Evolutionary conservation across 305 asterid species (phyloP).

Genomic region (Rubia peregrina): DNA sequence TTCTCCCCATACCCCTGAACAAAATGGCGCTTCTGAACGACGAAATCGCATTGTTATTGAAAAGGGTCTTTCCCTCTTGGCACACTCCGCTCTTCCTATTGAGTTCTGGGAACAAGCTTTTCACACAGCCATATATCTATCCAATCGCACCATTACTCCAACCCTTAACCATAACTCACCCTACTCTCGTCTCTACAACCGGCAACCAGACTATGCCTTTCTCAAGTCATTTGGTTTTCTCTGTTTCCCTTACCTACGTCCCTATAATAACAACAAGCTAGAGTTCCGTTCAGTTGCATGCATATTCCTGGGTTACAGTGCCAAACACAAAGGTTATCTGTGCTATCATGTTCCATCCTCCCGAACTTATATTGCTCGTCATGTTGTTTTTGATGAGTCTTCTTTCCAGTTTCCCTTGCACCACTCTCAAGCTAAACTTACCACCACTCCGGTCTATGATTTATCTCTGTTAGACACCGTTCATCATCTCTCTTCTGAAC

Average conservation of each 20-base stretch:
- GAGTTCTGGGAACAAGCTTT: background rate
- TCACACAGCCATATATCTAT: background rate
- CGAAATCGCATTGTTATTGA: background rate
- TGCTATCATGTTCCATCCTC: background rate
- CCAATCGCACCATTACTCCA: background rate
- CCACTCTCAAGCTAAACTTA: background rate
- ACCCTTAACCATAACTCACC: background rate
- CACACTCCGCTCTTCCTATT: background rate
- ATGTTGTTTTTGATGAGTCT: background rate
- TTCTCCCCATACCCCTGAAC: background rate
- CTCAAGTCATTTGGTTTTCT: background rate
- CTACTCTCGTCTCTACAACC: background rate
- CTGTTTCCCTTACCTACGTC: background rate
- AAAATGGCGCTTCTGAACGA: background rate
- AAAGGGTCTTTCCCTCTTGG: background rate
- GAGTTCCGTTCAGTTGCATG: background rate
- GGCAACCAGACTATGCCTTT: background rate
- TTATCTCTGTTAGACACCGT: background rate
- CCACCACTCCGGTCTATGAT: background rate
- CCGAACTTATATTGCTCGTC: background rate
- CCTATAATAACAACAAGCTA: background rate
- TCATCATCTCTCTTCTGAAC: background rate
- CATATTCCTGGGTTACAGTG: background rate
- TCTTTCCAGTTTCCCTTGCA: background rate
- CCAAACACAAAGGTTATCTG: background rate